A percentile compares a stretch with the other conserved stretches of the same genome.
phyloP scores from a whole-genome alignment of 345 rosid species.

The Eucalyptus marginata region DNA sequence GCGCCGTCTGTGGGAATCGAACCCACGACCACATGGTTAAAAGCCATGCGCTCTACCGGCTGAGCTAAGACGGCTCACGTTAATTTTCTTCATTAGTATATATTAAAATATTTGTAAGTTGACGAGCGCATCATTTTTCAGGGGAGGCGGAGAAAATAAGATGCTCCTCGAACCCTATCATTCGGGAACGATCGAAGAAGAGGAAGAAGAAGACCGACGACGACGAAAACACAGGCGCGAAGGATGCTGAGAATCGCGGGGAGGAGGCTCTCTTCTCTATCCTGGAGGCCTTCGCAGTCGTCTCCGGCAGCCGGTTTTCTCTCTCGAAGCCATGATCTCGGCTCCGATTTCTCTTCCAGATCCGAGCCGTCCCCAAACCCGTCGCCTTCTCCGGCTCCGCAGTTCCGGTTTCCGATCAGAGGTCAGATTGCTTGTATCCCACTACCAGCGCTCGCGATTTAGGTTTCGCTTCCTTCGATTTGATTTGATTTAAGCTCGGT shows the following conservation, averaged over 20 bases:
- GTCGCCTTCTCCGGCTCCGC: slow-evolving; percentile 4
- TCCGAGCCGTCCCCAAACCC: slow-evolving; percentile 12
- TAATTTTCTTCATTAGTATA: accelerated
- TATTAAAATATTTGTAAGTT: no score
- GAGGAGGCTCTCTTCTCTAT: slow-evolving; percentile 51
- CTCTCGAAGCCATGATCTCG: slow-evolving; percentile 10
- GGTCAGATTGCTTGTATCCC: slow-evolving; percentile 10
- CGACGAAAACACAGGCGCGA: not conserved
- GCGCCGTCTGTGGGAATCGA: slow-evolving; percentile 76
- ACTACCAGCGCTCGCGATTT: not conserved
- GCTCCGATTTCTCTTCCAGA: slow-evolving; percentile 11
- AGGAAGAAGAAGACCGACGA: not conserved
- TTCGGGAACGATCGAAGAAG: not conserved
- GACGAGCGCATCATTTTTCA: not conserved
- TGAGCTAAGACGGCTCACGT: slow-evolving; percentile 56
- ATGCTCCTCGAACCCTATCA: not conserved
- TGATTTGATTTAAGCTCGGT: not conserved
- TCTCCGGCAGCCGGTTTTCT: slow-evolving; percentile 9
- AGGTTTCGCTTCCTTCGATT: not conserved
- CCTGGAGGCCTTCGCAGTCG: slow-evolving; percentile 24
- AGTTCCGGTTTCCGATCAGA: slow-evolving; percentile 33
- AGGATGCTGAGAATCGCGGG: slow-evolving; percentile 72
- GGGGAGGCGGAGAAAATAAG: not conserved
- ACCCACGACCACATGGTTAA: slow-evolving; percentile 78
- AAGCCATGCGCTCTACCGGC: slow-evolving; percentile 82